Evolutionary conservation across 306 rosid species (phyloP).

Genomic region (Coriaria nepalensis): DNA sequence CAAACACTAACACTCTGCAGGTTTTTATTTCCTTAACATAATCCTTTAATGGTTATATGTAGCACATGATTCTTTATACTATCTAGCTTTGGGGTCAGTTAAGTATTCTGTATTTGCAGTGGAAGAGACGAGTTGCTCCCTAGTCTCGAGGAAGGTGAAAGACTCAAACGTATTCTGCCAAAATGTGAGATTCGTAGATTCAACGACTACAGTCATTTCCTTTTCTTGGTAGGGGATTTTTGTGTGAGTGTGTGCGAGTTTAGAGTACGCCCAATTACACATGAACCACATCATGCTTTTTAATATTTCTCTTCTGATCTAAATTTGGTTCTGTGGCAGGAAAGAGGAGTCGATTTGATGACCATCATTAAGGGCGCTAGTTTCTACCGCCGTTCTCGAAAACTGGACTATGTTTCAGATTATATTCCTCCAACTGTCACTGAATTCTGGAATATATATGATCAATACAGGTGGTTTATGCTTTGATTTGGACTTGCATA

Average conservation of each 20-base stretch:
- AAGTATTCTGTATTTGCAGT: slow-evolving; percentile 29
- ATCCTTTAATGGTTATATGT: neutral
- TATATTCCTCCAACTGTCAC: slow-evolving; percentile 50
- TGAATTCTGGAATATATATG: slow-evolving; percentile 27
- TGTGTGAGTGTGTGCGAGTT: neutral
- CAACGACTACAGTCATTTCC: slow-evolving; percentile 58
- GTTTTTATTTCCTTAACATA: slow-evolving; percentile 20
- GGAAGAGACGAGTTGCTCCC: slow-evolving; percentile 68
- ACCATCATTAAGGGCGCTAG: slow-evolving; percentile 47
- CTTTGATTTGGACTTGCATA: no score
- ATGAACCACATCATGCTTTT: neutral
- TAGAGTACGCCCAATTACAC: no score
- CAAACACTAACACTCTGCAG: slow-evolving; percentile 71
- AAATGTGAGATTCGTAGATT: slow-evolving; percentile 49
- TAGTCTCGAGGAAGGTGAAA: slow-evolving; percentile 51
- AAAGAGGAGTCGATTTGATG: slow-evolving; percentile 49
- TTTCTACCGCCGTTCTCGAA: slow-evolving; percentile 60
- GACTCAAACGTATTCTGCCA: slow-evolving; percentile 31
- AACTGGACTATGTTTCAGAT: slow-evolving; percentile 52
- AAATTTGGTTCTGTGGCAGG: slow-evolving; percentile 34
- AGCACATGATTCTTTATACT: no score
- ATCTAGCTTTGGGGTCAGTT: no score
- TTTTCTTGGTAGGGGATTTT: slow-evolving; percentile 54
- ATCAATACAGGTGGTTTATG: slow-evolving; percentile 2
- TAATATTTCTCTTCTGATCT: neutral